Evolutionary conservation across 148 eudicot genomes (phyloP).

Genomic region (Polygonum aviculare): DNA sequence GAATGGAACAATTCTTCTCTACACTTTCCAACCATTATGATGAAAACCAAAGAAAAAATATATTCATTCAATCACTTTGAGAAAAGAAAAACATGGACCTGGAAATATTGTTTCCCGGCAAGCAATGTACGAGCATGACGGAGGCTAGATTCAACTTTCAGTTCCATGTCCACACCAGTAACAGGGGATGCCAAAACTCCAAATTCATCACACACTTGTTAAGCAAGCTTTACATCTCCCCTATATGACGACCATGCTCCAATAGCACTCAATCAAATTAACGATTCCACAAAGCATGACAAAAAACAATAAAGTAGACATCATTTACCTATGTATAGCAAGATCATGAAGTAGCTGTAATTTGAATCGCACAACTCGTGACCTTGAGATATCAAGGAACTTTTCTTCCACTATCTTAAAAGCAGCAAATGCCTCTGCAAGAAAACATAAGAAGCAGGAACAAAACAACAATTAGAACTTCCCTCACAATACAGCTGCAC

Average conservation of each 20-base stretch:
- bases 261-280: not conserved
- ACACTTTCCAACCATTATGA: not conserved
- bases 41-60: not conserved
- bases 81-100: constrained; percentile 30
- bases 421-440: constrained; percentile 78
- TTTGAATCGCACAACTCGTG: constrained; percentile 62
- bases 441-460: not conserved
- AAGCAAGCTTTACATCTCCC: constrained; percentile 80
- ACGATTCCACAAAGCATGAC: not conserved
- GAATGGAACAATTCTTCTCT: not conserved
- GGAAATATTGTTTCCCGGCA: constrained; percentile 85
- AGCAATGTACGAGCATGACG: constrained; percentile 92
- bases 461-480: not conserved
- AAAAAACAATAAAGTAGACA: constrained; percentile 8
- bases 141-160: constrained; percentile 83
- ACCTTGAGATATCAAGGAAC: constrained; percentile 71
- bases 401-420: constrained; percentile 66
- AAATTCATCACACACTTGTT: constrained; percentile 81
- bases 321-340: constrained; percentile 69
- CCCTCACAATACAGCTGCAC: not conserved
- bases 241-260: constrained; percentile 24
- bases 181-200: constrained; percentile 83
- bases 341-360: constrained; percentile 89
- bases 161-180: constrained; percentile 81
- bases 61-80: not conserved